A percentile compares a stretch with the other conserved stretches of the same genome.
phyloP scores from a whole-genome alignment of 2,329 filamentous ascomycete species.

The Pestalotiopsis sp. region DNA sequence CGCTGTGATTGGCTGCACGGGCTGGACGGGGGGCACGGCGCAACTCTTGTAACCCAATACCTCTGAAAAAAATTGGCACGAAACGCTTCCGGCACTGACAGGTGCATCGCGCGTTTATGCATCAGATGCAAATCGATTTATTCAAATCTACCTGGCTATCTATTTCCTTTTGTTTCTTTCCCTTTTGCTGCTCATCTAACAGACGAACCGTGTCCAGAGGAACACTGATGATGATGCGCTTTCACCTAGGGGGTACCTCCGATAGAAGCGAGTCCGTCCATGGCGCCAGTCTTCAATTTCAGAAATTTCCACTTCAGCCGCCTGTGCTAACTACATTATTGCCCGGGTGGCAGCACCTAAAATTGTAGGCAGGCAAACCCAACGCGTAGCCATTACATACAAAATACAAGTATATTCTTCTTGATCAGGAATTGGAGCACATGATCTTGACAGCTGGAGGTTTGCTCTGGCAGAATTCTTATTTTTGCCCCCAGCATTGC shows the following conservation, averaged over 20 bases:
- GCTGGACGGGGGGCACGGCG: not conserved
- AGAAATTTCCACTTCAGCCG: not conserved
- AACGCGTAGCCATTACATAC: not conserved
- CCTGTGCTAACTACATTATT: not conserved
- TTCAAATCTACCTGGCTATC: not conserved
- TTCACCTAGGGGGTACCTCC: not conserved
- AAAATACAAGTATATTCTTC: not conserved
- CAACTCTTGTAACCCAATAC: conserved; percentile 9
- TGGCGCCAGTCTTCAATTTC: not conserved
- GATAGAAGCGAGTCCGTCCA: not conserved
- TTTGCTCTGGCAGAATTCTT: too few species aligned
- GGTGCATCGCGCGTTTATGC: not conserved
- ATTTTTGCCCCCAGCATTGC: too few species aligned
- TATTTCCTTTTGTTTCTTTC: not conserved
- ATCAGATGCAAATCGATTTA: not conserved
- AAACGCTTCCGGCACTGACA: conserved; percentile 6
- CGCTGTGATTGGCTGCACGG: conserved; percentile 5
- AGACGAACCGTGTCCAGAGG: not conserved
- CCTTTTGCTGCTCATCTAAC: not conserved
- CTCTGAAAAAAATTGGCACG: conserved; percentile 9
- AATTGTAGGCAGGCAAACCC: not conserved
- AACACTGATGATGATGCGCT: not conserved
- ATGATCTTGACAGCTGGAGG: too few species aligned
- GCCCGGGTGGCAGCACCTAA: not conserved
- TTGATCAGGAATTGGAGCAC: not conserved